Base-by-base conservation (phyloP, 345 rosid genomes). In the Brassica cretica region DNA sequence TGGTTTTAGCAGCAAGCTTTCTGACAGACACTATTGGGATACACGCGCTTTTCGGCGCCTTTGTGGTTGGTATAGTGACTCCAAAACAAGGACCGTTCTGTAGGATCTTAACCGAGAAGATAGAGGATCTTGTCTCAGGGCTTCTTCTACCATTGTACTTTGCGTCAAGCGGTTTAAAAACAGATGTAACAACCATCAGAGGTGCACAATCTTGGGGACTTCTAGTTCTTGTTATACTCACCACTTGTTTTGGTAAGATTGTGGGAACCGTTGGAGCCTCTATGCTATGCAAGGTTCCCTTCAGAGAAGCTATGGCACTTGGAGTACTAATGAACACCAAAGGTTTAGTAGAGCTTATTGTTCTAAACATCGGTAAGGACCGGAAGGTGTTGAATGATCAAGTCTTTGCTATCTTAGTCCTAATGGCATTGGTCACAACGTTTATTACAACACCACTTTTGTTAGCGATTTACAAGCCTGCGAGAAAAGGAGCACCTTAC, bases 301-400 rank as follows among this genome's bases (percentile, higher is more conserved):
- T 73, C 0, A 83, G 89, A 58, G 92, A 89, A 70, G 82, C 92
- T 6, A 19, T 84, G 75, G 80, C 86, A 14, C 87, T 89, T 18
- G 93, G 89, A 0, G 68, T 89, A 2, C 74, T 89, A 66, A 89
- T 89, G 93, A 89, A 89, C 75, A 87, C 93, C 0, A 89, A 87
- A 80, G 93, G 93, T 10, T 72, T 89, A 84, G 97, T 95, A 69
- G 98, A 92, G 83, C 93, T 95, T 73, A 89, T 95, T 76, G 93
- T 87, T 41, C 88, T 87, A 8, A 87, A 89, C 78, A 87, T 89
- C 51, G 93, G 93, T 74, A 85, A 77, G 71, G 91, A 86, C 73
- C 70, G 82, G 15, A 85, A 85, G 84, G 94, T 90, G 62, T 39
- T 90, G 84, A 87, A 88, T 25, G 90, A 88, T 55, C 84, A 88